Conservation (phyloP, 1,284 basidiomycete species). For the Kalmanozyma brasiliensis region DNA sequence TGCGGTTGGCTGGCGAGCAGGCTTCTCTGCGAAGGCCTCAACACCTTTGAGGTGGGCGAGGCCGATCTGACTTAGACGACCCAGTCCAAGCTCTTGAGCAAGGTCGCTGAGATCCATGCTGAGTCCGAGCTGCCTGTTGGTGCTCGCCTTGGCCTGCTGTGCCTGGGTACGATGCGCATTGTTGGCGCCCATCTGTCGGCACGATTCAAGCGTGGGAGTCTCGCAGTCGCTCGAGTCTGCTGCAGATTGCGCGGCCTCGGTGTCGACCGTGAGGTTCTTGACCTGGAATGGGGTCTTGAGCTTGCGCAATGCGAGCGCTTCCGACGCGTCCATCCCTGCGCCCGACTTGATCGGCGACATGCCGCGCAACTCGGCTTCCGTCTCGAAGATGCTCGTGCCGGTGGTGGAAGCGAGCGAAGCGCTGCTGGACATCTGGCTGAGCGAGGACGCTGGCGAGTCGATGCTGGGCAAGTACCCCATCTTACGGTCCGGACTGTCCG, state of each 20-base stretch:
- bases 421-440: slow-evolving; percentile 37
- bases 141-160: slow-evolving; percentile 9
- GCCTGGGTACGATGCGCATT: slow-evolving; percentile 1
- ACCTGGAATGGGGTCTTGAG: slow-evolving; percentile 44
- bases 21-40: slow-evolving; percentile 29
- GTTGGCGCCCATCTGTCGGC: slow-evolving; percentile 30
- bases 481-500: slow-evolving; percentile 44
- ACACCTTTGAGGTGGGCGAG: slow-evolving; percentile 33
- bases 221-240: slow-evolving; percentile 51
- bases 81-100: slow-evolving; percentile 47
- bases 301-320: slow-evolving; percentile 8
- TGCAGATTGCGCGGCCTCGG: not conserved
- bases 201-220: slow-evolving; percentile 47
- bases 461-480: slow-evolving; percentile 26
- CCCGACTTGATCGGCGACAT: not conserved
- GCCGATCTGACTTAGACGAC: slow-evolving; percentile 49
- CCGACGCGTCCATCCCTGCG: not conserved
- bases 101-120: slow-evolving; percentile 53
- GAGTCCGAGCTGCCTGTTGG: slow-evolving; percentile 35
- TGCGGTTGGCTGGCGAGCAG: not conserved
- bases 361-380: slow-evolving; percentile 15
- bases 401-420: slow-evolving; percentile 38
- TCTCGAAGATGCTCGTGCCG: slow-evolving; percentile 40
- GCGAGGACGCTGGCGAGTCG: slow-evolving; percentile 33
- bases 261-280: slow-evolving; percentile 8